Percentiles rank a stretch among this genome's conserved stretches.
These are phyloP conservation scores for Xanthoconium stramineum DNA, from an alignment of 768 basidiomycete species.

Conservation along the genomic window DNA sequence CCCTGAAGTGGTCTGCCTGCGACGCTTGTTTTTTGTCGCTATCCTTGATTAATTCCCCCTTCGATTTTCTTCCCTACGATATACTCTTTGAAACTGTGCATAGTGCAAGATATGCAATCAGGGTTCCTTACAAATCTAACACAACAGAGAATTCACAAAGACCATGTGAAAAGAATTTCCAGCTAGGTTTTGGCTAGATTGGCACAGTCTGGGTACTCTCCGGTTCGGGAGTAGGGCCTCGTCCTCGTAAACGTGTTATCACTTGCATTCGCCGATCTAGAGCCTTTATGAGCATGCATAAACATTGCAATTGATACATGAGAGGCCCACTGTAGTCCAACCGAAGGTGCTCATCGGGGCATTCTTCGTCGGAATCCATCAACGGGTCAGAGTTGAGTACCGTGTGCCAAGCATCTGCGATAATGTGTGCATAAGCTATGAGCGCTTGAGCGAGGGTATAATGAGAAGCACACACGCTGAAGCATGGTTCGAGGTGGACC, in stretches of 20 bases:
- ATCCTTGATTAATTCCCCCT: constrained; percentile 8
- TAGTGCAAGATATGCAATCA: constrained; percentile 10
- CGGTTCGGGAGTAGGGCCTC: constrained; percentile 54
- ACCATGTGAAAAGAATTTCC: not conserved
- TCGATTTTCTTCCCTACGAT: constrained; percentile 22
- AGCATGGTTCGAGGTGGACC: constrained; percentile 52
- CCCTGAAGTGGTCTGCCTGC: constrained; percentile 10
- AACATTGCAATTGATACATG: not conserved
- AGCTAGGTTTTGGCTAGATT: constrained; percentile 9
- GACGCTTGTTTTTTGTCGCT: constrained; percentile 13
- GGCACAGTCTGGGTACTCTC: constrained; percentile 21
- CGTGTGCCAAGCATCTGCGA: constrained; percentile 69
- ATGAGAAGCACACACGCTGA: constrained; percentile 50
- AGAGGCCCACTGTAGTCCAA: constrained; percentile 58
- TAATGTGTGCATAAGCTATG: constrained; percentile 8
- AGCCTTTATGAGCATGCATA: constrained; percentile 8
- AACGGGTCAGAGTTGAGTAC: constrained; percentile 68
- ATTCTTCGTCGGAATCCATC: constrained; percentile 71
- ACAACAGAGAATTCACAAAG: not conserved
- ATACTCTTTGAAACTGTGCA: constrained; percentile 25
- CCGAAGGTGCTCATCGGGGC: constrained; percentile 58
- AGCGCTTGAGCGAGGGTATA: not conserved
- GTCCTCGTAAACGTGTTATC: constrained; percentile 55
- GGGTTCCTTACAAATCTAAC: constrained; percentile 1
- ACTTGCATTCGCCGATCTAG: constrained; percentile 60